Evolutionary conservation across 108 stramenopile genomes (phyloP).

Genomic region (Cyclotella baltica): DNA sequence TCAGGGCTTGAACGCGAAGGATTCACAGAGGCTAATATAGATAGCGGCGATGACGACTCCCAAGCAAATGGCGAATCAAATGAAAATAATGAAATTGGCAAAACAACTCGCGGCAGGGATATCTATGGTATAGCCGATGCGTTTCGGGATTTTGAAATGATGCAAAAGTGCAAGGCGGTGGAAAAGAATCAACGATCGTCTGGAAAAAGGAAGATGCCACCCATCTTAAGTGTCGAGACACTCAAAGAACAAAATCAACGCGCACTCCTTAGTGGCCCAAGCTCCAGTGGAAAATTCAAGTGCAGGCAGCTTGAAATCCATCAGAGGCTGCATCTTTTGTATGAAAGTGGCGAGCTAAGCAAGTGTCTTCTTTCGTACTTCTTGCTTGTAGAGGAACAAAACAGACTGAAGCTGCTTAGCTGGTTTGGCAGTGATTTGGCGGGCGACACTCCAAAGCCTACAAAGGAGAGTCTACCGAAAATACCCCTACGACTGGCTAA

Average conservation of each 20-base stretch:
- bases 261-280: not conserved
- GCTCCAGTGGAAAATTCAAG: conserved; percentile 1
- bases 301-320: conserved; percentile 6
- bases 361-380: conserved; percentile 12
- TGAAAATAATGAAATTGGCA: not conserved
- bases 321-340: conserved; percentile 9
- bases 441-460: not conserved
- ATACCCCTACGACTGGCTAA: conserved; percentile 13
- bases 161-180: not conserved
- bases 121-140: not conserved
- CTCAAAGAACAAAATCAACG: conserved; percentile 1
- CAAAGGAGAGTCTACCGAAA: not conserved
- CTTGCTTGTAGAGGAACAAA: not conserved
- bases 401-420: not conserved
- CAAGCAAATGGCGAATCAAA: not conserved
- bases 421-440: conserved; percentile 25
- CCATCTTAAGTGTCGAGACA: not conserved
- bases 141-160: not conserved
- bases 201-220: not conserved
- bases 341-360: not conserved
- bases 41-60: too few species aligned
- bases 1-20: not conserved
- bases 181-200: not conserved
- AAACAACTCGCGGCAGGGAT: not conserved
- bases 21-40: not conserved